These are phyloP conservation scores for Trichoderma semiorbis DNA, from an alignment of 2,329 filamentous ascomycete genomes.

Conservation along the genomic window DNA sequence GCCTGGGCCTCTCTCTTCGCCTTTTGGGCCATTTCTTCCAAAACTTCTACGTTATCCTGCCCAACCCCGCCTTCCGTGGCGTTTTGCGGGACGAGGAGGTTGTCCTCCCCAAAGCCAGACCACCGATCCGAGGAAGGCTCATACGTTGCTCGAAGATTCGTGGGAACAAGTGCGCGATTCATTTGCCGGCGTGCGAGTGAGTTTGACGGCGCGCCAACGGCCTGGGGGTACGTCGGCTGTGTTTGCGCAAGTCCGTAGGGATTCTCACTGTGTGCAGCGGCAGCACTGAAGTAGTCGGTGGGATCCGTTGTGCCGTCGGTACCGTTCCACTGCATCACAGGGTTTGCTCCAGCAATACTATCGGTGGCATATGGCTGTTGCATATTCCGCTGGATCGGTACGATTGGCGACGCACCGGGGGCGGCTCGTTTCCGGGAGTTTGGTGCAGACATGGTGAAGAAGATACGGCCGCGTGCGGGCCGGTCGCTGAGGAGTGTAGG, in stretches of 20 bases:
- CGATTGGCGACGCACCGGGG: conserved; percentile 64
- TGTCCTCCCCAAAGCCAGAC: conserved; percentile 42
- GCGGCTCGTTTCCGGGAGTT: conserved; percentile 69
- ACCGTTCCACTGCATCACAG: conserved; percentile 45
- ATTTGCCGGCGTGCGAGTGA: conserved; percentile 51
- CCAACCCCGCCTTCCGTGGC: conserved; percentile 39
- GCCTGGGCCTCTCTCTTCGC: conserved; percentile 85
- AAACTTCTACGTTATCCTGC: conserved; percentile 69
- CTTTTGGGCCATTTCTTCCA: conserved; percentile 74
- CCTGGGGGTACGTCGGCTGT: conserved; percentile 33
- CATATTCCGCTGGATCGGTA: conserved; percentile 50
- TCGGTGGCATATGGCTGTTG: conserved; percentile 46
- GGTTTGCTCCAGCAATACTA: conserved; percentile 43
- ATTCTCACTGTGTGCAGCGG: conserved; percentile 32
- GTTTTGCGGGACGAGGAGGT: conserved; percentile 36
- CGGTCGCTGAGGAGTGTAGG: not conserved
- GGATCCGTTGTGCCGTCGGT: conserved; percentile 33
- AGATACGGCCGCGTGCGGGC: not conserved
- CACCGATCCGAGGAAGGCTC: conserved; percentile 40
- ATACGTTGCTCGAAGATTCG: conserved; percentile 37
- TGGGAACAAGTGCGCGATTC: conserved; percentile 49
- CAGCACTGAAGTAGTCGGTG: conserved; percentile 36
- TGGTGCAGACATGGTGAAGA: conserved; percentile 43
- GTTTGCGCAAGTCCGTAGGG: conserved; percentile 39
- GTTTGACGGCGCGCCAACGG: conserved; percentile 40